Percentiles rank a stretch among this genome's conserved stretches.
Evolutionary conservation across 169 alveolate genomes (phyloP).

Genomic region (Plasmodium knowlesi): DNA sequence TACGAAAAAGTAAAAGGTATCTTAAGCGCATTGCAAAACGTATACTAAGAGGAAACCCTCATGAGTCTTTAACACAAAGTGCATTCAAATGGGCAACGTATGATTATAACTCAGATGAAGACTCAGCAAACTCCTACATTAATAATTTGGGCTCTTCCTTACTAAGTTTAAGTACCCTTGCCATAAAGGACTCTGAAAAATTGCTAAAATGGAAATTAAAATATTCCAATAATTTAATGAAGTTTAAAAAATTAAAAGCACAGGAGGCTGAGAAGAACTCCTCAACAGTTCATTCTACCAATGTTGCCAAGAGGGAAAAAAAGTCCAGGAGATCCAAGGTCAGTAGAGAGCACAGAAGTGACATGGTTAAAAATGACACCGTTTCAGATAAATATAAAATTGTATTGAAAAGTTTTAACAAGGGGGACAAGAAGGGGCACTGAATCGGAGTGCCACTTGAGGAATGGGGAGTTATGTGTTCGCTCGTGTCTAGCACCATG

Average conservation of each 20-base stretch:
- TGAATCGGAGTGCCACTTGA: background rate
- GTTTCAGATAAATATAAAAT: slow-evolving; percentile 1
- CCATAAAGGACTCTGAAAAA: slow-evolving; percentile 39
- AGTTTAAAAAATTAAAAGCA: background rate
- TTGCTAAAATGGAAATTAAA: slow-evolving; percentile 67
- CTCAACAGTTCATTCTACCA: background rate
- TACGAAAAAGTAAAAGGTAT: slow-evolving; percentile 61
- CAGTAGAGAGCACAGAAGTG: background rate
- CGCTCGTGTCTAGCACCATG: background rate
- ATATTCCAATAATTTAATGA: slow-evolving; percentile 19
- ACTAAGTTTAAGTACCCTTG: slow-evolving; percentile 20
- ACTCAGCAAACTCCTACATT: background rate
- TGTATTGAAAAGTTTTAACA: slow-evolving; percentile 2
- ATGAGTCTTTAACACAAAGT: slow-evolving; percentile 37
- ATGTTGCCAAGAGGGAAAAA: background rate
- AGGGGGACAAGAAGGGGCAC: background rate
- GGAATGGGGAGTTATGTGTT: background rate
- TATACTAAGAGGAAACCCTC: slow-evolving; percentile 73
- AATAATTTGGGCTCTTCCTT: slow-evolving; percentile 39
- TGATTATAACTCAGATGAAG: slow-evolving; percentile 20
- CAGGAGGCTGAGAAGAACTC: slow-evolving; percentile 16
- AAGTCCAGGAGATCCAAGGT: background rate
- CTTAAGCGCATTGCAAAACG: slow-evolving; percentile 36
- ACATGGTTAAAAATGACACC: background rate
- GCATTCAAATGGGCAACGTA: slow-evolving; percentile 28